phyloP scores from a whole-genome alignment of 106 monocot genomes.

The Dendrobium chrysotoxum region DNA sequence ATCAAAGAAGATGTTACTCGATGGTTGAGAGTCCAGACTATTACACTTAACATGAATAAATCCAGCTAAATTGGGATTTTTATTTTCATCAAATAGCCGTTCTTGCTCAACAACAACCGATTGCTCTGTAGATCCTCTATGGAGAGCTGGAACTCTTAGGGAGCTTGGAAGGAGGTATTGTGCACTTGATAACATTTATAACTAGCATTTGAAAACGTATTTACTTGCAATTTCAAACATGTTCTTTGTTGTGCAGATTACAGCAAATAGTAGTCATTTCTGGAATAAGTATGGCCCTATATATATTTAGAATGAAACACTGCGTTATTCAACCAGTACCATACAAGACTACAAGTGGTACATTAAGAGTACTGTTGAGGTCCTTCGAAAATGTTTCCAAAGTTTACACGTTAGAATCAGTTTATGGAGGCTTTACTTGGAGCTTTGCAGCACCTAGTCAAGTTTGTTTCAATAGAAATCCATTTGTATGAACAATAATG shows the following conservation, averaged over 20 bases:
- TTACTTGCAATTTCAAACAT: background rate
- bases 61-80: background rate
- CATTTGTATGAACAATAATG: no score
- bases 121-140: conserved; percentile 91
- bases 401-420: conserved; percentile 74
- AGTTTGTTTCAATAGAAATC: conserved; percentile 41
- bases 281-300: conserved; percentile 91
- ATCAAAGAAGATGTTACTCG: no score
- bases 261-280: conserved; percentile 48
- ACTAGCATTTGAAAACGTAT: background rate
- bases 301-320: conserved; percentile 42
- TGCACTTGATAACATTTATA: background rate
- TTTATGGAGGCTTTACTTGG: conserved; percentile 70
- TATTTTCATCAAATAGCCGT: conserved; percentile 37
- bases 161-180: conserved; percentile 89
- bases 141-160: conserved; percentile 99
- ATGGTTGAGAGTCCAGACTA: no score
- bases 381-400: conserved; percentile 53
- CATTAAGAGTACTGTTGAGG: conserved; percentile 52
- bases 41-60: background rate
- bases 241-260: conserved; percentile 29
- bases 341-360: conserved; percentile 50
- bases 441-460: conserved; percentile 56
- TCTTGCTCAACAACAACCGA: conserved; percentile 63
- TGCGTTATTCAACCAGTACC: conserved; percentile 92